Percentiles rank a stretch among this genome's conserved stretches.
phyloP scores from a whole-genome alignment of 78 protist genomes.

The Chrysochromulina tobinii region DNA sequence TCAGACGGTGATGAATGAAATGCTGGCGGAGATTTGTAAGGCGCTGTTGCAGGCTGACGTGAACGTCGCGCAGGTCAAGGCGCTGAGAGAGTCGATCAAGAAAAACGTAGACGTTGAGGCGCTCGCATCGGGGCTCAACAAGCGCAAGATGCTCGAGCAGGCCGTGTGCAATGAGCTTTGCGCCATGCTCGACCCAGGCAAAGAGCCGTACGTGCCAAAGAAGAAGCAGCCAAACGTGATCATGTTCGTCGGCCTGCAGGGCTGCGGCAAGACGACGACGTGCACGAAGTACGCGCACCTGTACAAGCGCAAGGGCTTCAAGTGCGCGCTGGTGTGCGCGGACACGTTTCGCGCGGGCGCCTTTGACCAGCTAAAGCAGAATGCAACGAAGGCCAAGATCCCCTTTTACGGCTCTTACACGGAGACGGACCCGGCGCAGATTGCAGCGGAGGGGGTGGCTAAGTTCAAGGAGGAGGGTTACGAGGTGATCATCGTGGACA shows the following conservation, averaged over 20 bases:
- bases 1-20: slow-evolving; percentile 67
- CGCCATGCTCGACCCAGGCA: slow-evolving; percentile 88
- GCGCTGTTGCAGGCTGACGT: slow-evolving; percentile 92
- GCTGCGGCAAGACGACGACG: slow-evolving; percentile 92
- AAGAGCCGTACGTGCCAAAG: slow-evolving; percentile 78
- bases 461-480: slow-evolving; percentile 72
- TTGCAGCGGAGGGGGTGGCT: slow-evolving; percentile 84
- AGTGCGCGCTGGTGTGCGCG: slow-evolving; percentile 93
- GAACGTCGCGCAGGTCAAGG: slow-evolving; percentile 58
- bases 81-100: slow-evolving; percentile 74
- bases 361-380: slow-evolving; percentile 96
- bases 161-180: slow-evolving; percentile 86
- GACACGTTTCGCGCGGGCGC: slow-evolving; percentile 99
- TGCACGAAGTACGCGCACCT: slow-evolving; percentile 82
- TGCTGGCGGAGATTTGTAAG: slow-evolving; percentile 71
- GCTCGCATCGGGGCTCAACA: slow-evolving; percentile 84
- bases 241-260: slow-evolving; percentile 99
- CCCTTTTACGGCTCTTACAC: slow-evolving; percentile 92
- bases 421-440: slow-evolving; percentile 91
- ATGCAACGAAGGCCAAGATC: slow-evolving; percentile 92
- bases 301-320: slow-evolving; percentile 92
- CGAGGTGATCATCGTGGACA: slow-evolving; percentile 98
- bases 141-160: slow-evolving; percentile 72
- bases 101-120: slow-evolving; percentile 63
- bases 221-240: slow-evolving; percentile 85